Evolutionary conservation across 1,139 yeast species (phyloP), one percentile per base, ranked within the genome.

Genomic region (Keqinozyma sinolaborantium): DNA sequence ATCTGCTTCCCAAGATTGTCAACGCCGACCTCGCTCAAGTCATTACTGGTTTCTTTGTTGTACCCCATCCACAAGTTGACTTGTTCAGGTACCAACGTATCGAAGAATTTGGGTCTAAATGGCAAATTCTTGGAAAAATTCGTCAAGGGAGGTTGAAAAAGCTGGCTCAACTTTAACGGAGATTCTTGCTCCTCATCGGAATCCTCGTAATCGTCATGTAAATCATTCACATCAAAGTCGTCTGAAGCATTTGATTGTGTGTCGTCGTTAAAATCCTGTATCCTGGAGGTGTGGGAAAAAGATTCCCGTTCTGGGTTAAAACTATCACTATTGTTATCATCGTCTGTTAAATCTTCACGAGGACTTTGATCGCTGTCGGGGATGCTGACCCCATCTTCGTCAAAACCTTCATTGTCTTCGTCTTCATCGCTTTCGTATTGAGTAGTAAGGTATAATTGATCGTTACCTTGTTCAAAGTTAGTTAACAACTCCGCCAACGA

Each of bases 11-110:
- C 84, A 2, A 78, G 51, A 23, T 60, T 11, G 5, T 31, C 50
- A 12, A 51, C 34, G 3, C 31, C 23, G 3, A 26, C 13, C 2
- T 31, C 27, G 3, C 10, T 14, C 8, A 30, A 4, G 4, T 29
- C 16, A 33, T 14, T 9, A 26, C 12, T 12, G 13, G 23, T 4
- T 33, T 34, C 15, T 49, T 39, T 7, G 60, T 56, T 33, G 12
- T 35, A 38, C 1, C 90, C 90, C 60, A 80, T 66, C 92, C 92
- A 83, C 9, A 82, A 53, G 48, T 83, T 83, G 25, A 83, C 76
- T 48, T 82, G 90, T 51, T 83, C 90, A 1, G 88, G 80, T 2
- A 73, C 54, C 10, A 81, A 53, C 2, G 50, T 50, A 5, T 53
- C 39, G 23, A 79, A 53, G 3, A 74, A 50, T 1, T 45, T 39